Percentiles rank a stretch among this genome's conserved stretches.
Conservation (phyloP, 2,329 filamentous ascomycete genomes). For the Chaetomiaceae sp. region DNA sequence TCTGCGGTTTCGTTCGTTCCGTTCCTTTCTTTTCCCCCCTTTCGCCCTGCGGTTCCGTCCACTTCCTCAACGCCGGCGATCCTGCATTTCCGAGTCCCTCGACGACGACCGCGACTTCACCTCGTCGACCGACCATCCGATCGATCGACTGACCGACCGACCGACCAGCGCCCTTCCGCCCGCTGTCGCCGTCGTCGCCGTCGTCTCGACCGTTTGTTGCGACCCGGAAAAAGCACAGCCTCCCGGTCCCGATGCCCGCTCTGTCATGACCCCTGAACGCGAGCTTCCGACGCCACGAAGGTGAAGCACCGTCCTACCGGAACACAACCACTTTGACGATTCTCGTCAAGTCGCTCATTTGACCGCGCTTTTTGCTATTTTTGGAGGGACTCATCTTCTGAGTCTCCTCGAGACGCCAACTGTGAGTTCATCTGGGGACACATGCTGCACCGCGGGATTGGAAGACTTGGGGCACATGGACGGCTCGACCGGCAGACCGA, state of each 20-base stretch:
- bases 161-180: constrained; percentile 13
- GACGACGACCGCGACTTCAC: constrained; percentile 19
- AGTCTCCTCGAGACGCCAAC: constrained; percentile 7
- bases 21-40: constrained; percentile 17
- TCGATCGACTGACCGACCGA: constrained; percentile 21
- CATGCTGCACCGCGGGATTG: not conserved
- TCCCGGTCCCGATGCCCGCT: constrained; percentile 27
- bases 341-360: constrained; percentile 45
- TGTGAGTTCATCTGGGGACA: too few species aligned
- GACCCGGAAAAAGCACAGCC: constrained; percentile 16
- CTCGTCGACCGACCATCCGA: constrained; percentile 20
- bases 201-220: constrained; percentile 13
- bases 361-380: constrained; percentile 15
- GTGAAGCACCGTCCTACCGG: constrained; percentile 23
- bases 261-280: constrained; percentile 26
- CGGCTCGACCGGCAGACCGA: not conserved
- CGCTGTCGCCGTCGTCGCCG: constrained; percentile 16
- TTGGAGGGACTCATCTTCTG: constrained; percentile 3
- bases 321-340: constrained; percentile 32
- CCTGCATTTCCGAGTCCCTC: constrained; percentile 11
- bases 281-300: constrained; percentile 21
- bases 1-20: constrained; percentile 19
- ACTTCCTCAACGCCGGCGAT: constrained; percentile 26
- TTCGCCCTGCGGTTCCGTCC: constrained; percentile 21
- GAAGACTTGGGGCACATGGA: not conserved